A percentile compares a stretch with the other conserved stretches of the same genome.
Evolutionary conservation across 352 stramenopile genomes (phyloP).

Genomic region (Plasmopara halstedii): DNA sequence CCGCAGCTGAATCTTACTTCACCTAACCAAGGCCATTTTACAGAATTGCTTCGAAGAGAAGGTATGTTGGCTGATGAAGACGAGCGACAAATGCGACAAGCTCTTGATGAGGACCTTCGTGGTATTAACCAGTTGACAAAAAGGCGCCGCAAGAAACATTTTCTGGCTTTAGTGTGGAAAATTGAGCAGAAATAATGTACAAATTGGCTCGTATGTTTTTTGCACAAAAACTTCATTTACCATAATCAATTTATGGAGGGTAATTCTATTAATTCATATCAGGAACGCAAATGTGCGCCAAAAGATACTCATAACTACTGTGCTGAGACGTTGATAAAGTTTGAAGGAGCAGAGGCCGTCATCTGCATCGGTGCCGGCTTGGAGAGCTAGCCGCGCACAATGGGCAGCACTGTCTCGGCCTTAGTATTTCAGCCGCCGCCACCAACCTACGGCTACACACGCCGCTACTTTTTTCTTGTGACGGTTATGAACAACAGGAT

Average conservation of each 20-base stretch:
- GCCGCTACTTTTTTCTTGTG: slow-evolving; percentile 91
- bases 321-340: background rate
- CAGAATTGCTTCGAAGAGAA: slow-evolving; percentile 32
- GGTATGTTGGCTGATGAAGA: slow-evolving; percentile 45
- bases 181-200: too few species aligned
- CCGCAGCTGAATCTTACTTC: slow-evolving; percentile 29
- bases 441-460: slow-evolving; percentile 64
- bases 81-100: slow-evolving; percentile 21
- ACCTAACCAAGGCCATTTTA: slow-evolving; percentile 35
- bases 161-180: too few species aligned
- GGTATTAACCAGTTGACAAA: slow-evolving; percentile 19
- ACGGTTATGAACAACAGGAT: slow-evolving; percentile 87
- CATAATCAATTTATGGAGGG: slow-evolving; percentile 18
- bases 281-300: slow-evolving; percentile 1
- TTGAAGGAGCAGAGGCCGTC: background rate
- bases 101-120: slow-evolving; percentile 31
- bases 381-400: slow-evolving; percentile 15
- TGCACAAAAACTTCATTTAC: too few species aligned
- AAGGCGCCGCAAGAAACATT: background rate
- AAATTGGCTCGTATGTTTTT: too few species aligned
- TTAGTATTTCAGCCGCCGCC: slow-evolving; percentile 87
- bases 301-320: too few species aligned
- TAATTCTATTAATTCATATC: slow-evolving; percentile 23
- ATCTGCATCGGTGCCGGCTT: background rate
- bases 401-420: slow-evolving; percentile 74